A percentile compares a stretch with the other conserved stretches of the same genome.
Evolutionary conservation across 345 rosid species (phyloP).

Genomic region (Eucalyptus marginata): DNA sequence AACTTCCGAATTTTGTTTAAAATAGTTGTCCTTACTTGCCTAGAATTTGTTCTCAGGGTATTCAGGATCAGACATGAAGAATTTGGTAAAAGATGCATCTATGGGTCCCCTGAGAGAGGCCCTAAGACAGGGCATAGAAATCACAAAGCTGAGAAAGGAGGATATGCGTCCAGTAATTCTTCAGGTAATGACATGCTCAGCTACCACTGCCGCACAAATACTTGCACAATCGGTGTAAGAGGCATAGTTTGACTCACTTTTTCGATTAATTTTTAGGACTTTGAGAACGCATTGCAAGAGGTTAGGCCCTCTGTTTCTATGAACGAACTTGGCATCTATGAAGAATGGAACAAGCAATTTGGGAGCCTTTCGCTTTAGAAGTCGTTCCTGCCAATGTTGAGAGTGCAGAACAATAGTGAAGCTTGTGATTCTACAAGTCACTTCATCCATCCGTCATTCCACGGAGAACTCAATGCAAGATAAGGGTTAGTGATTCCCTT

Average conservation of each 20-base stretch:
- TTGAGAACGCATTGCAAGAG: slow-evolving; percentile 69
- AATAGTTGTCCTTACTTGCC: not conserved
- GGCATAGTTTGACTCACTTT: not conserved
- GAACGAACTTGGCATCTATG: slow-evolving; percentile 65
- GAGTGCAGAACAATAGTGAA: not conserved
- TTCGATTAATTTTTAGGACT: slow-evolving; percentile 36
- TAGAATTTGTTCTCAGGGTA: slow-evolving; percentile 35
- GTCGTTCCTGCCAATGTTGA: not conserved
- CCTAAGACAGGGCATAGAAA: slow-evolving; percentile 72
- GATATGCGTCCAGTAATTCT: slow-evolving; percentile 74
- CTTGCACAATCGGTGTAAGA: not conserved
- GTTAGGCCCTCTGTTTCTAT: slow-evolving; percentile 87
- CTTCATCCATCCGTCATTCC: not conserved
- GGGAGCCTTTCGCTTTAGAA: slow-evolving; percentile 65
- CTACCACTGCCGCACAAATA: not conserved
- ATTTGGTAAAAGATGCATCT: slow-evolving; percentile 90
- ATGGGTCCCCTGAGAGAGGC: slow-evolving; percentile 99
- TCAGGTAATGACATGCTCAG: slow-evolving; percentile 26
- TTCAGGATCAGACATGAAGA: slow-evolving; percentile 98
- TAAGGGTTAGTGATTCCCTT: not conserved
- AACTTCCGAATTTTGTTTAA: not conserved
- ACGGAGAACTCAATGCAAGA: not conserved
- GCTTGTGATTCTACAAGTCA: not conserved
- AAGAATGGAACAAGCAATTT: slow-evolving; percentile 87
- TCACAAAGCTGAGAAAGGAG: slow-evolving; percentile 68